Evolutionary conservation across 305 asterid species (phyloP), one percentile per base, ranked within the genome.

Genomic region (Lippia alba): DNA sequence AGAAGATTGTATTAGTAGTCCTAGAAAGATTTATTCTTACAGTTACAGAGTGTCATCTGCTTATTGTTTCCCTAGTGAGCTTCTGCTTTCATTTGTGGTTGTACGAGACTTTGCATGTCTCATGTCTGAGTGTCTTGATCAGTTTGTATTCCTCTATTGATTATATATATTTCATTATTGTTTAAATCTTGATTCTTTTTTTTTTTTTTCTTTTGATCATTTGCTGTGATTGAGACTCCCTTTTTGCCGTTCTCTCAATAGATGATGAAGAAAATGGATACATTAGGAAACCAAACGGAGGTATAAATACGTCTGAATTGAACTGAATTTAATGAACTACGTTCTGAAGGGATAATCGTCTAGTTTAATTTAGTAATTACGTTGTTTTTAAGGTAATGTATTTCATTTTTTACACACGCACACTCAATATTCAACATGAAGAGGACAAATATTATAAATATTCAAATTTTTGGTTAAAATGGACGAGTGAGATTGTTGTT

Each of bases 11-110:
- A 11, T 61, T 50, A 15, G 12, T 3, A 11, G n/a, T 61, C 50
- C 77, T 46, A 45, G 60, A 64, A 45, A 62, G 70, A 61, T 77
- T 46, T 12, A 45, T 70, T 40, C 53, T 45, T 54, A 34, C 24
- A 16, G 56, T 67, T 49, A 24, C 53, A 19, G 63, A 19, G 63
- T 8, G 48, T 53, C 61, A 40, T 63, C 51, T 69, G 17, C 51
- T 65, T 69, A 24, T 16, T 0, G 30, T 74, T 33, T 62, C 67
- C 30, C 30, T 24, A 59, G 51, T 78, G 58, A 69, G 53, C 40
- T 16, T 65, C 55, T 36, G 49, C 71, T 48, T 14, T 68, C 19
- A 32, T 59, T 67, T 51, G 57, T 75, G 41, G 9, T 36, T 36
- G 41, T 36, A 36, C 9, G 8, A 36, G 41, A 36, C 9, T 4